Conservation (phyloP, 2,329 filamentous ascomycete species). For the Venturia carpophila region DNA sequence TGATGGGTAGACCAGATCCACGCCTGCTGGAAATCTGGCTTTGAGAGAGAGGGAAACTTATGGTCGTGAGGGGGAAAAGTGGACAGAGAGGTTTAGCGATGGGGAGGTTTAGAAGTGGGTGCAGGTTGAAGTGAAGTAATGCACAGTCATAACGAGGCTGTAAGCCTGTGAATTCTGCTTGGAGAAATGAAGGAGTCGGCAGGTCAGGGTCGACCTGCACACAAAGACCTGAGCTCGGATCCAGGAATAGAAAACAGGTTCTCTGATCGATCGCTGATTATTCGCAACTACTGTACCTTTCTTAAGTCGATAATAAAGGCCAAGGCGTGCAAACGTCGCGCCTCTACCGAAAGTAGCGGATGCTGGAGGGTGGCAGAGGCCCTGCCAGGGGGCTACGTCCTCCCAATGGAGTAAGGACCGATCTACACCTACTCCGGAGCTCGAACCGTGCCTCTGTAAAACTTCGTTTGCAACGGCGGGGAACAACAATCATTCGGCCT, state of each 20-base stretch:
- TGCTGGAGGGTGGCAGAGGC: neutral
- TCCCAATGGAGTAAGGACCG: neutral
- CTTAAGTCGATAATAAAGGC: too few species aligned
- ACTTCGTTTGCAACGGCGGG: neutral
- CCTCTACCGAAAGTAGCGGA: neutral
- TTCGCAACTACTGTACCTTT: too few species aligned
- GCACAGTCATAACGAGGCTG: conserved; percentile 10
- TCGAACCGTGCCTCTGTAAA: conserved; percentile 6
- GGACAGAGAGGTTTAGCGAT: conserved; percentile 1
- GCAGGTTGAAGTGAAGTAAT: conserved; percentile 7
- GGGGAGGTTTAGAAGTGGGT: conserved; percentile 12
- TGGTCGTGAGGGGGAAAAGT: neutral
- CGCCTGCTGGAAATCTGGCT: neutral
- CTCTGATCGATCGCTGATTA: too few species aligned
- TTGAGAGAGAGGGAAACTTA: neutral
- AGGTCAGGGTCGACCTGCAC: neutral
- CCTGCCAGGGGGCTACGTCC: neutral
- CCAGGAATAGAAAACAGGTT: neutral
- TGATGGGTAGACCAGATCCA: neutral
- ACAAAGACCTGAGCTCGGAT: neutral
- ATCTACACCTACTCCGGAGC: neutral
- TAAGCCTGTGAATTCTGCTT: neutral
- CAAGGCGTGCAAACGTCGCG: neutral
- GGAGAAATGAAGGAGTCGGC: conserved; percentile 5
- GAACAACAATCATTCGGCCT: neutral